Evolutionary conservation across 805 yeast species (phyloP), one percentile per base, ranked within the genome.

Genomic region (Nakazawaea populi): DNA sequence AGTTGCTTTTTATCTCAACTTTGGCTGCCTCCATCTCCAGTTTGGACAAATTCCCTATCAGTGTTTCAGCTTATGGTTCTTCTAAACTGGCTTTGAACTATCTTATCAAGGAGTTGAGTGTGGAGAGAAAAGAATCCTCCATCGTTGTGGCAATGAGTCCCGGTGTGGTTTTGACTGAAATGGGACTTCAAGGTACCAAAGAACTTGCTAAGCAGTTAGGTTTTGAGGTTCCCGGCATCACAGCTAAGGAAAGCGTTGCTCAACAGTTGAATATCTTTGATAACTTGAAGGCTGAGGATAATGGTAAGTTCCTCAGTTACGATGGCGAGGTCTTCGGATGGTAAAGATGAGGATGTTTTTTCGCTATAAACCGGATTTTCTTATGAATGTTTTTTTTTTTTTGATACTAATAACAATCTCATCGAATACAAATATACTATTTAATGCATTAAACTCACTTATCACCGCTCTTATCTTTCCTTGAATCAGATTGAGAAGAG

Each of bases 11-110:
- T 48, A 50, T 64, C 11, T 59, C 70, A 9, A 56, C 64, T 24
- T 5, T 46, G 7, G 63, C 58, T 4, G 71, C 61, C 10, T 58
- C 65, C 18, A 54, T 61, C 27, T 24, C 39, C 1, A 6, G 6
- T 12, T 53, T 55, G 2, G 55, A 37, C 1, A 56, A 42, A 35
- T n/a, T 55, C 6, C 60, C 60, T 4, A n/a, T 56, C 14, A 24
- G 55, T 10, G 42, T 51, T 10, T 53, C 62, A 24, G 65, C 68
- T n/a, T 70, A 70, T 52, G 73, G 73, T 4, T 57, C 56, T 41
- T 64, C 72, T 6, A 70, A 70, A 56, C 68, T 71, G 11, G 73
- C 69, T 1, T 53, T 70, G 53, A 68, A 70, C 59, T 64, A 58
- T 55, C 49, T 63, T 12, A 57, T 57, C 12, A 58, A 54, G 36